Percentiles rank a stretch among this genome's conserved stretches.
Conservation (phyloP, 164 flowering plant genomes). For the Piper betle region DNA sequence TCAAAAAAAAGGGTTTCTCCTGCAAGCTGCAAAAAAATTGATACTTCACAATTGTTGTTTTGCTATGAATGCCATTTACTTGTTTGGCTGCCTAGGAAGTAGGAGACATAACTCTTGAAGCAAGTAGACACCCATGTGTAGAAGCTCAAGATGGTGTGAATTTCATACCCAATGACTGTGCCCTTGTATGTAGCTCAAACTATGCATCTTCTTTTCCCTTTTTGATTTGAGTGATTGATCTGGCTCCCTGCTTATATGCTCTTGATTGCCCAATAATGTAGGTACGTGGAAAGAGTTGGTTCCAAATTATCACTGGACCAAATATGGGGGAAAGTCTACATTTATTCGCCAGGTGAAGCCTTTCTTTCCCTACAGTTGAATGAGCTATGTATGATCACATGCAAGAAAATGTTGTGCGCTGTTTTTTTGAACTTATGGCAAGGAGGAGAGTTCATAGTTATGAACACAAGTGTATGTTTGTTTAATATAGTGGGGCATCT, state of each 20-base stretch:
- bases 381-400: too few species aligned
- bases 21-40: not conserved
- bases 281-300: slow-evolving; percentile 92
- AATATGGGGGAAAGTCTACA: slow-evolving; percentile 99
- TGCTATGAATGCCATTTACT: not conserved
- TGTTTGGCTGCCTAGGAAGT: slow-evolving; percentile 34
- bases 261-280: slow-evolving; percentile 12
- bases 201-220: not conserved
- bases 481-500: too few species aligned
- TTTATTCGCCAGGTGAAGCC: slow-evolving; percentile 77
- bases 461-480: too few species aligned
- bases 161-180: slow-evolving; percentile 95
- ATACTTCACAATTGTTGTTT: not conserved
- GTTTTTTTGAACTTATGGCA: not conserved
- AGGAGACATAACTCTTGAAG: slow-evolving; percentile 83
- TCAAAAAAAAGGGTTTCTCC: not conserved
- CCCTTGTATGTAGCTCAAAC: slow-evolving; percentile 47
- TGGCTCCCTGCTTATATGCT: not conserved
- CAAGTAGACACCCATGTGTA: slow-evolving; percentile 95
- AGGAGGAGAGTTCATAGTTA: not conserved
- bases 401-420: not conserved
- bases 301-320: slow-evolving; percentile 97
- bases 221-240: not conserved
- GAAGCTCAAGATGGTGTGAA: slow-evolving; percentile 99
- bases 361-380: not conserved